These are phyloP conservation scores for Teratosphaeria destructans DNA, from an alignment of 2,329 filamentous ascomycete genomes.

Conservation along the genomic window DNA sequence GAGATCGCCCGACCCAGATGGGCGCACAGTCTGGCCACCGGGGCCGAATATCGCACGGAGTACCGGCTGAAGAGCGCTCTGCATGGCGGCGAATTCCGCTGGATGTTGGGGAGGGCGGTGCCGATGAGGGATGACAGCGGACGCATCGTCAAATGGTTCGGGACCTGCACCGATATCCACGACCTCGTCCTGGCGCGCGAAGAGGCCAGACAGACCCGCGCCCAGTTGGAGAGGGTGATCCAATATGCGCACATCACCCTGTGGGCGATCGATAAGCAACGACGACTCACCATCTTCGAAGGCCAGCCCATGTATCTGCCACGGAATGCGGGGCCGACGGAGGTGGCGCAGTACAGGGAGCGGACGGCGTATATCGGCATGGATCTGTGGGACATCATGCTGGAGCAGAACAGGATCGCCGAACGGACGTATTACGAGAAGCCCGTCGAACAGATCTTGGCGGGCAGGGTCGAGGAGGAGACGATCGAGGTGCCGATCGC, in stretches of 20 bases:
- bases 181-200: slow-evolving; percentile 60
- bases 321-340: not conserved
- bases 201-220: slow-evolving; percentile 54
- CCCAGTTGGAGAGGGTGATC: slow-evolving; percentile 63
- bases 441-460: slow-evolving; percentile 54
- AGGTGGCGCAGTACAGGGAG: not conserved
- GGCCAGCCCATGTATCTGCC: slow-evolving; percentile 39
- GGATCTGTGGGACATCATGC: slow-evolving; percentile 56
- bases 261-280: slow-evolving; percentile 57
- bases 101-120: slow-evolving; percentile 63
- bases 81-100: slow-evolving; percentile 58
- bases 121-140: slow-evolving; percentile 58
- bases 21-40: slow-evolving; percentile 54
- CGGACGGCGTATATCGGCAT: slow-evolving; percentile 40
- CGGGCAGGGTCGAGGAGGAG: slow-evolving; percentile 50
- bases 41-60: slow-evolving; percentile 58
- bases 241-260: slow-evolving; percentile 65
- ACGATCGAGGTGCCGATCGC: slow-evolving; percentile 52
- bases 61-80: slow-evolving; percentile 54
- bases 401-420: slow-evolving; percentile 17
- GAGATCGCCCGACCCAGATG: slow-evolving; percentile 45
- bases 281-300: slow-evolving; percentile 58
- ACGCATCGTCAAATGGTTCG: slow-evolving; percentile 68
- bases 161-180: slow-evolving; percentile 70
- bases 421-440: slow-evolving; percentile 36